Evolutionary conservation across 2,329 filamentous ascomycete genomes (phyloP).

Genomic region (Arthrobotrys entomopaga): DNA sequence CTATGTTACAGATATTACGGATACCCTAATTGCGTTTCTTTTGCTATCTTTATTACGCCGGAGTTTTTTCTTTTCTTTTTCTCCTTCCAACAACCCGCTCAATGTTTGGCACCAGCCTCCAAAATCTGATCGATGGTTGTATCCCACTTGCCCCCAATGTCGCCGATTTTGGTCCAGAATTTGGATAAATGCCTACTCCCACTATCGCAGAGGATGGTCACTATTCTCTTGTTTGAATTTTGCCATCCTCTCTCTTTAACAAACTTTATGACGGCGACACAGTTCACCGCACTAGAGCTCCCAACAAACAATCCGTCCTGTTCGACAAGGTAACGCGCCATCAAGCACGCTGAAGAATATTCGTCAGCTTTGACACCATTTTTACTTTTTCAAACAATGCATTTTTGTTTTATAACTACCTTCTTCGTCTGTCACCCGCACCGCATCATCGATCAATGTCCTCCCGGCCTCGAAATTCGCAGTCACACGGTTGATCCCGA

Average conservation of each 20-base stretch:
- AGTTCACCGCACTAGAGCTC: constrained; percentile 96
- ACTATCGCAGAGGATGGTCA: constrained; percentile 87
- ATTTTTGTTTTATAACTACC: constrained; percentile 69
- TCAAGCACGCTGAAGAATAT: constrained; percentile 62
- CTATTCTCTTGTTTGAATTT: constrained; percentile 71
- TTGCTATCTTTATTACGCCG: constrained; percentile 1
- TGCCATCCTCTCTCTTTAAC: constrained; percentile 72
- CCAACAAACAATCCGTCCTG: constrained; percentile 94
- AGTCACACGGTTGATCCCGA: constrained; percentile 94
- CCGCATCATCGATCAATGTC: constrained; percentile 87
- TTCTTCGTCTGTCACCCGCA: constrained; percentile 87
- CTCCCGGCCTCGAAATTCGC: constrained; percentile 89
- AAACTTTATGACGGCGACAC: constrained; percentile 77
- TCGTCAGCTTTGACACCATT: constrained; percentile 7
- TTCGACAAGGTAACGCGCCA: constrained; percentile 97
- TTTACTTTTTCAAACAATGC: background rate
- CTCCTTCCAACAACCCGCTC: background rate
- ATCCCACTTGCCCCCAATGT: constrained; percentile 68
- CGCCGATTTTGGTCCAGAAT: constrained; percentile 80
- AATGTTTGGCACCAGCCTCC: constrained; percentile 40
- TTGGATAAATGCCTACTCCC: constrained; percentile 84
- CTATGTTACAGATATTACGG: constrained; percentile 30
- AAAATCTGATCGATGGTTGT: constrained; percentile 70
- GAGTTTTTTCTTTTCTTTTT: constrained; percentile 1
- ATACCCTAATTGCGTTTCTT: constrained; percentile 7